Evolutionary conservation across 306 rosid species (phyloP).

Genomic region (Prunus mume): DNA sequence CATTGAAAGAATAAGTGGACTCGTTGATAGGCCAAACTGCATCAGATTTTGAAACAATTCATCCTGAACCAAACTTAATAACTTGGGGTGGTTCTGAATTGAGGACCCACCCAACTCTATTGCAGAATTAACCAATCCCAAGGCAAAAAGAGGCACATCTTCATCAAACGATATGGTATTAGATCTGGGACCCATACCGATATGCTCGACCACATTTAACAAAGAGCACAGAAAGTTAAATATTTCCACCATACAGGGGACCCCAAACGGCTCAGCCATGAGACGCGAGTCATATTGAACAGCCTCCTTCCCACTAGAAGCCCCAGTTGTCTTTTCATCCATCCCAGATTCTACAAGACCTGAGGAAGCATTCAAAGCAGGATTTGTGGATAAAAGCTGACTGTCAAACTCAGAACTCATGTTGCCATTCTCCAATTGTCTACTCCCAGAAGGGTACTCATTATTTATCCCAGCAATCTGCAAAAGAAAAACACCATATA

Average conservation of each 20-base stretch:
- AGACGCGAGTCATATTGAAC: slow-evolving; percentile 60
- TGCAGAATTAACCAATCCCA: slow-evolving; percentile 80
- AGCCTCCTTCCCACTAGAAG: slow-evolving; percentile 53
- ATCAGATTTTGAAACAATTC: slow-evolving; percentile 45
- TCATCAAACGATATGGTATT: slow-evolving; percentile 88
- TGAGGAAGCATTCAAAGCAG: slow-evolving; percentile 41
- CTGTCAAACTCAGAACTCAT: slow-evolving; percentile 59
- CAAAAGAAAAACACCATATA: slow-evolving; percentile 31
- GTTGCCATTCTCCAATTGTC: slow-evolving; percentile 79
- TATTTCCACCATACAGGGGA: slow-evolving; percentile 97
- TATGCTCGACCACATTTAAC: slow-evolving; percentile 70
- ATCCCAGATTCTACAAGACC: slow-evolving; percentile 44
- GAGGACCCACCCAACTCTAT: slow-evolving; percentile 93
- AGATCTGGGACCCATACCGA: slow-evolving; percentile 64
- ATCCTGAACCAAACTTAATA: slow-evolving; percentile 45
- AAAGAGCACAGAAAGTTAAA: slow-evolving; percentile 84
- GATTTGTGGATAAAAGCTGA: slow-evolving; percentile 50
- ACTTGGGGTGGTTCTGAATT: slow-evolving; percentile 63
- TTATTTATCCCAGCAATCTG: slow-evolving; percentile 59
- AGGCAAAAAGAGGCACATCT: slow-evolving; percentile 92
- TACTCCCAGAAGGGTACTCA: slow-evolving; percentile 60
- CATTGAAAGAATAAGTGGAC: slow-evolving; percentile 85
- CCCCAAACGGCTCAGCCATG: slow-evolving; percentile 90
- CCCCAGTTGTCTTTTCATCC: slow-evolving; percentile 53
- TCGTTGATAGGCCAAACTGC: slow-evolving; percentile 54